Percentiles rank a stretch among this genome's conserved stretches.
These are phyloP conservation scores for Zymoseptoria tritici DNA, from an alignment of 2,329 filamentous ascomycete species.

Conservation along the genomic window DNA sequence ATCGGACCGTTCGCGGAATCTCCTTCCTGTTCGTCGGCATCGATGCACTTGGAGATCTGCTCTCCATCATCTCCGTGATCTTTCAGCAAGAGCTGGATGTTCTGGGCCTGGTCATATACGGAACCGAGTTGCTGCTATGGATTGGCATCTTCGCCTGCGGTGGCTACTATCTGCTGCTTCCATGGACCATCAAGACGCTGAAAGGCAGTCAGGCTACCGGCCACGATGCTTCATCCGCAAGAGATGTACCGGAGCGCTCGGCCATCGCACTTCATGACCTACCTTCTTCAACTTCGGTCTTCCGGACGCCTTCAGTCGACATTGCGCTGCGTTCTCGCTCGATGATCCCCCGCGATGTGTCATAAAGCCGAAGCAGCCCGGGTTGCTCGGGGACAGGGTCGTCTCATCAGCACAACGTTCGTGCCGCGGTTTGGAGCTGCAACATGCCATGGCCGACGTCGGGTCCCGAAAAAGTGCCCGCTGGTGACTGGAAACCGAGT, in stretches of 20 bases:
- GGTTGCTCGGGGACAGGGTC: neutral
- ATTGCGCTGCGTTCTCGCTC: constrained; percentile 21
- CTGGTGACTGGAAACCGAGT: neutral
- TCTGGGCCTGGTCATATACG: constrained; percentile 60
- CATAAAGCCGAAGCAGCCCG: neutral
- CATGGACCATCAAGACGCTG: constrained; percentile 43
- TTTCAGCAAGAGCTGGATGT: constrained; percentile 54
- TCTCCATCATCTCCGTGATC: constrained; percentile 57
- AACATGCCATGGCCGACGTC: too few relatives aligned
- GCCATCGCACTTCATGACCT: constrained; percentile 41
- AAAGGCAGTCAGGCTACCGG: neutral
- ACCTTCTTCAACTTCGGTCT: constrained; percentile 57
- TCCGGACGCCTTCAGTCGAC: constrained; percentile 48
- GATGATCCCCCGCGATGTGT: neutral
- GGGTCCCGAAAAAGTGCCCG: too few relatives aligned
- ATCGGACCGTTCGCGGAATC: constrained; percentile 61
- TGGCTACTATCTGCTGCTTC: constrained; percentile 56
- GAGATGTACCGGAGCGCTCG: neutral
- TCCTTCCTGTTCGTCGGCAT: constrained; percentile 66
- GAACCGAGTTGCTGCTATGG: constrained; percentile 59
- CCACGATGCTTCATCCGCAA: neutral
- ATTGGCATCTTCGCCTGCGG: constrained; percentile 59
- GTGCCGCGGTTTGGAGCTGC: too few relatives aligned
- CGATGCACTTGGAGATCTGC: constrained; percentile 61
- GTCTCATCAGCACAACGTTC: too few relatives aligned